Evolutionary conservation across 1,139 yeast species (phyloP), one percentile per base, ranked within the genome.

Genomic region (Yamadazyma jaroonii): DNA sequence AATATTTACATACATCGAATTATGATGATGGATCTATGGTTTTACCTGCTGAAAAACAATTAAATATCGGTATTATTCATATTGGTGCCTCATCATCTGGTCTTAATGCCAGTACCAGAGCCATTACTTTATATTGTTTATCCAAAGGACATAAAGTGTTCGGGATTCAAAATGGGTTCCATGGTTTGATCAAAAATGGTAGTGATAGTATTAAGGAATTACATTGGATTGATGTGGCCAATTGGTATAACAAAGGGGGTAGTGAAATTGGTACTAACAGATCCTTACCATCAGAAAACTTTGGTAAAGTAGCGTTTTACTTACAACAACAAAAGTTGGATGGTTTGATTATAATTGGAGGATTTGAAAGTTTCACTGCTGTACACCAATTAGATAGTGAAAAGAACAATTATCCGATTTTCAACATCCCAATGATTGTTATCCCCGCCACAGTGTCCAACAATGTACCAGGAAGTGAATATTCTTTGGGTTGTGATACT

Each of bases 61-160:
- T 81, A 48, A 79, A 77, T 46, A 77, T 90, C 50, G 98, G 95
- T 43, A 78, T 92, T 40, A 74, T 92, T 47, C 89, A 89, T 54
- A 84, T 90, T 41, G 98, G 98, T 48, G 98, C 98, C 1, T 96
- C 98, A 28, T 94, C 97, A 11, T 95, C 96, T 46, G 97, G 96
- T 41, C 81, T 92, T 74, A 92, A 92, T 66, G 84, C 95, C 41
- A 95, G 96, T 12, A 84, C 92, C 1, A 79, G 95, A 47, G 92
- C 97, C 4, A 88, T 90, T 54, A 94, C 95, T 3, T 77, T 90
- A 15, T 89, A 89, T 67, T 87, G 96, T 67, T 73, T 89, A 67
- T 83, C 96, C 11, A 77, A 81, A 46, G 98, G 98, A 31, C 97
- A 92, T 68, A 78, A 74, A 38, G 84, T 94, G 26, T 84, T 76